Base-by-base conservation (phyloP, 1,284 basidiomycete genomes). In the Polyporus tsugae region DNA sequence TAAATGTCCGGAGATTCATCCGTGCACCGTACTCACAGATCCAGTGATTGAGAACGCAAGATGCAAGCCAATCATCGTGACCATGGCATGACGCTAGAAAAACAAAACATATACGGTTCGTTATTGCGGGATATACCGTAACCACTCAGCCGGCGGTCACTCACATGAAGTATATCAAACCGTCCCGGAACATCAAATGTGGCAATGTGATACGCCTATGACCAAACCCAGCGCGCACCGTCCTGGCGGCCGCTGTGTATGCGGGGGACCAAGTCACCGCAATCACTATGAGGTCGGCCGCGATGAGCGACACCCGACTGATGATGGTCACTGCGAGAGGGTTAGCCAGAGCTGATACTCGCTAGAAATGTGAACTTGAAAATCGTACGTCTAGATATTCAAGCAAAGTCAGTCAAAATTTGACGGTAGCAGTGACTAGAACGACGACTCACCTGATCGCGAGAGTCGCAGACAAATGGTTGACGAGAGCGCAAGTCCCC, bases 111-210 rank as follows among this genome's bases (percentile, higher is more conserved):
- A 41, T 41, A 29, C 5, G 1, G 29, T 29, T 29, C 29, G 29
- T 29, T 2, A 10, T 29, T 29, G 29, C 29, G 29, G 29, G 29
- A 29, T 29, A 29, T 29, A 29, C 29, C 1, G 29, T 29, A 29
- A 29, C 29, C 29, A 29, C 29, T 29, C 29, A 29, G 29, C 15
- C 15, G 17, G 44, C 6, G 15, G 29, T 10, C 6, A n/a, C 42
- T 11, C 35, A 61, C 60, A 61, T 15, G 29, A 61, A 46, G 42
- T 61, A 61, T 46, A 46, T n/a, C 44, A 46, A n/a, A 4, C 59
- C 39, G 7, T 60, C 39, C 10, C 22, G 17, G 6, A 60, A 36
- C 22, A 60, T 17, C 9, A 60, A n/a, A n/a, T n/a, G 38, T 4
- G 59, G 25, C n/a, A 60, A 42, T 22, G 38, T 41, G 6, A 11